These are phyloP conservation scores for Colletotrichum agaves DNA, from an alignment of 2,329 filamentous ascomycete species.

Conservation along the genomic window DNA sequence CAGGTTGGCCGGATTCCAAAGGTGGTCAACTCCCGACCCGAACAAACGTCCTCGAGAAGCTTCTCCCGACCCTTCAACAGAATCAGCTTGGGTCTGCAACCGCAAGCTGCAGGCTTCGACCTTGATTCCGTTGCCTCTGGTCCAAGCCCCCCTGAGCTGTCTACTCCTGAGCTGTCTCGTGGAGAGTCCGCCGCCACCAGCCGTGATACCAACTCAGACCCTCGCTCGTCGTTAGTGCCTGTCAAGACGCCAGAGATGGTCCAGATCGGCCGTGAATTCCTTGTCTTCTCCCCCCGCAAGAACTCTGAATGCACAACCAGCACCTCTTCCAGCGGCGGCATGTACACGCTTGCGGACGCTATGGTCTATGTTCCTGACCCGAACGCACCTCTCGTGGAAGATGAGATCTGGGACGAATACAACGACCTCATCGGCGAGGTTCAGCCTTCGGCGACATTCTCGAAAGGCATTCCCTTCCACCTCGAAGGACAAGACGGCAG, in stretches of 20 bases:
- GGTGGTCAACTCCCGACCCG: slow-evolving; percentile 76
- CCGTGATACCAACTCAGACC: slow-evolving; percentile 45
- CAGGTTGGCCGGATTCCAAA: slow-evolving; percentile 89
- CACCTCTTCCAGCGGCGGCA: slow-evolving; percentile 66
- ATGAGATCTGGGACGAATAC: slow-evolving; percentile 95
- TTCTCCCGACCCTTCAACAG: slow-evolving; percentile 86
- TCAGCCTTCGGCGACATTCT: slow-evolving; percentile 65
- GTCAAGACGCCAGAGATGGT: slow-evolving; percentile 46
- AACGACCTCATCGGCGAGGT: slow-evolving; percentile 84
- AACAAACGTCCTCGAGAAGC: slow-evolving; percentile 77
- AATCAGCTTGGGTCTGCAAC: slow-evolving; percentile 57
- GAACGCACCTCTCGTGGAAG: slow-evolving; percentile 74
- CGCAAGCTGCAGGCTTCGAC: slow-evolving; percentile 42
- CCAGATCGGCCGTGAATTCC: slow-evolving; percentile 68
- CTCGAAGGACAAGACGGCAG: slow-evolving; percentile 60
- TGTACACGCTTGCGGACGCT: slow-evolving; percentile 68
- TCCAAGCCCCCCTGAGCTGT: slow-evolving; percentile 55
- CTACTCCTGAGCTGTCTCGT: slow-evolving; percentile 52
- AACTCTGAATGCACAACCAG: slow-evolving; percentile 69
- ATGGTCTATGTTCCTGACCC: slow-evolving; percentile 74
- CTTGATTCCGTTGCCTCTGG: slow-evolving; percentile 55
- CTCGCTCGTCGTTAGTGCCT: slow-evolving; percentile 45
- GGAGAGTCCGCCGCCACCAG: slow-evolving; percentile 50
- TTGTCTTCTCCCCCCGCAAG: slow-evolving; percentile 79
- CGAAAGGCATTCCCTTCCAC: slow-evolving; percentile 66